A percentile compares a stretch with the other conserved stretches of the same genome.
Evolutionary conservation across 306 rosid genomes (phyloP).

Genomic region (Vigna unguiculata): DNA sequence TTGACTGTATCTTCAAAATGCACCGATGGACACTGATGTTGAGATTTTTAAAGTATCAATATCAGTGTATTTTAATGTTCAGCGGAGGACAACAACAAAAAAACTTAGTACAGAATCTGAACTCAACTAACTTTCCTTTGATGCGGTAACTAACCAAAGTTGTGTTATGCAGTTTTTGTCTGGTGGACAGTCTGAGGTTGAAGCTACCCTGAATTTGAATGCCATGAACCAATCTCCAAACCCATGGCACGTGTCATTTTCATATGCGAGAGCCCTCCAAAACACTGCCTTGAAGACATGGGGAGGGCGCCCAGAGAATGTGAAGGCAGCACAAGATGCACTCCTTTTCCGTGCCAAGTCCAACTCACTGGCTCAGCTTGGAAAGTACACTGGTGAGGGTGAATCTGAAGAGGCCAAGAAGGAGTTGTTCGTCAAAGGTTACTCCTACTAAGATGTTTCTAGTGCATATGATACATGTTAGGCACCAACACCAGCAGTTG

Average conservation of each 20-base stretch:
- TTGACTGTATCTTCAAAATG: too few relatives aligned
- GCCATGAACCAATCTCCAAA: constrained; percentile 77
- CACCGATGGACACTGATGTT: too few relatives aligned
- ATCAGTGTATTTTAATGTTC: too few relatives aligned
- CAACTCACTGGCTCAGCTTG: constrained; percentile 90
- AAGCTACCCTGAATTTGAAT: constrained; percentile 87
- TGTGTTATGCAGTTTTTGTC: constrained; percentile 72
- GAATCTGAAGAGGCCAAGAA: constrained; percentile 88
- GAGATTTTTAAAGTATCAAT: too few relatives aligned
- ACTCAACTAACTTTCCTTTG: constrained; percentile 1
- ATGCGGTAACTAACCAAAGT: constrained; percentile 29
- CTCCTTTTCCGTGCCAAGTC: constrained; percentile 80
- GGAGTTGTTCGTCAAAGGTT: constrained; percentile 79
- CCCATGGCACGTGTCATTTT: constrained; percentile 96
- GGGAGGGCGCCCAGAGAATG: constrained; percentile 86
- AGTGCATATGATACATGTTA: constrained; percentile 48
- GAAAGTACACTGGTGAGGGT: constrained; percentile 93
- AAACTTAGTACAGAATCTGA: too few relatives aligned
- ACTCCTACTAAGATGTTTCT: constrained; percentile 64
- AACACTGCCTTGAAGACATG: constrained; percentile 86
- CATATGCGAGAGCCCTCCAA: constrained; percentile 91
- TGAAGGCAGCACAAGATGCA: constrained; percentile 78
- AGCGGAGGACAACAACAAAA: too few relatives aligned
- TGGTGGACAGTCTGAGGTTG: constrained; percentile 94
- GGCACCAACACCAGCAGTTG: constrained; percentile 32